Base-by-base conservation (phyloP, 75 land plant species). In the Pinus albicaulis region DNA sequence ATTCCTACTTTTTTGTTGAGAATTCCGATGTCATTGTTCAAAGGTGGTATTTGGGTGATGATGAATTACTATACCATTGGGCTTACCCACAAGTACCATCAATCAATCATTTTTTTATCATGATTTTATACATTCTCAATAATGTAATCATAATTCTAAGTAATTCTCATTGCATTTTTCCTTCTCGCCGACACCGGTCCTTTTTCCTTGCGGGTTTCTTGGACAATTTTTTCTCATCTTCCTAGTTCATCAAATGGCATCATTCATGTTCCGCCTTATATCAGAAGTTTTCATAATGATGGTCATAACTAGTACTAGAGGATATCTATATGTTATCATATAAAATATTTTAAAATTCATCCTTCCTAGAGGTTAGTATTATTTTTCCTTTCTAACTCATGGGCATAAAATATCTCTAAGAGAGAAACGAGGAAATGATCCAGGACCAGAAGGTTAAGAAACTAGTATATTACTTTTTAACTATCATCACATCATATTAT, bases 241-340 rank as follows among this genome's bases (percentile, higher is more conserved):
- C 53, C 66, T 73, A 7, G 48, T 90, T 12, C 92, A 89, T 80
- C 88, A 89, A 70, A 87, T 89, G 90, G 82, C 92, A 34, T 82
- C 83, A 7, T 78, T 82, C 13, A 75, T 89, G 31, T 92, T 92
- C 71, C 81, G 88, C 3, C 76, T 92, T 65, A 76, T 89, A 75
- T 88, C 88, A 59, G 92, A 84, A 23, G 20, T 86, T 26, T 89
- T 88, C 55, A 82, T 86, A 74, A 80, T 75, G 41, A 72, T 81
- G 69, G 70, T 89, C 57, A 78, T 90, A 41, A 82, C 90, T 12
- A 80, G 82, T 61, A 90, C 90, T 0, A 59, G 85, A 57, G 92
- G 90, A 7, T 76, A 86, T 24, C 58, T 86, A 38, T 38, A 87
- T 66, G 79, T 87, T 55, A 55, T 87, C 38, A 58, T 84, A 19